Evolutionary conservation across 306 rosid species (phyloP).

Genomic region (Arachis hypogaea): DNA sequence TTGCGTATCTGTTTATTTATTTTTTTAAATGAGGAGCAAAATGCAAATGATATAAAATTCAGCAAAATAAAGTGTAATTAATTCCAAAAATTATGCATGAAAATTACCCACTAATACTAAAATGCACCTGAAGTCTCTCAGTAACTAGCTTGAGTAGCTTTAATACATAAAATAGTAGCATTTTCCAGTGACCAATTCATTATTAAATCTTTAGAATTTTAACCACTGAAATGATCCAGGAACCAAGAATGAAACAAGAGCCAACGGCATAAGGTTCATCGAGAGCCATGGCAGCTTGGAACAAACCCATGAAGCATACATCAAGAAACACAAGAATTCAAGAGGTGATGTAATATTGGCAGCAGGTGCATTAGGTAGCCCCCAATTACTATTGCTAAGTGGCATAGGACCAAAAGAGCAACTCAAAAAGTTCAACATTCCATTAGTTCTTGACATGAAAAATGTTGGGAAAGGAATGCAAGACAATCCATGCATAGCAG

Average conservation of each 20-base stretch:
- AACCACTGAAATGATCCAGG: constrained; percentile 44
- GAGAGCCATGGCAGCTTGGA: constrained; percentile 55
- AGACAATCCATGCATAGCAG: constrained; percentile 71
- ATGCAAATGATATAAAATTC: too few species aligned
- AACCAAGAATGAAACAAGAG: constrained; percentile 49
- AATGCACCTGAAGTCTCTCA: background rate
- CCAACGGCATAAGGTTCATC: constrained; percentile 63
- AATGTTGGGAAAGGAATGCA: constrained; percentile 71
- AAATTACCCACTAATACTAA: background rate
- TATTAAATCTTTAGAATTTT: constrained; percentile 7
- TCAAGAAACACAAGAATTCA: constrained; percentile 46
- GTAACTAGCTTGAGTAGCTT: too few species aligned
- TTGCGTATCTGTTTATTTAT: too few species aligned
- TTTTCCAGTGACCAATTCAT: background rate
- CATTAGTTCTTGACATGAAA: constrained; percentile 44
- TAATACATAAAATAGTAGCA: background rate
- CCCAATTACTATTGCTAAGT: constrained; percentile 67
- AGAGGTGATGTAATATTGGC: constrained; percentile 73
- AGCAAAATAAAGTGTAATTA: too few species aligned
- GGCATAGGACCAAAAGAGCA: constrained; percentile 73
- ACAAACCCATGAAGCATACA: constrained; percentile 54
- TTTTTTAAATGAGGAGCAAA: too few species aligned
- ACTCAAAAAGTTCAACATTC: constrained; percentile 52
- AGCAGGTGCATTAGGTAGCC: constrained; percentile 82
- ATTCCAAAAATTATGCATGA: background rate